Conservation (phyloP, 2,329 filamentous ascomycete genomes). For the Aspergillus jensenii region DNA sequence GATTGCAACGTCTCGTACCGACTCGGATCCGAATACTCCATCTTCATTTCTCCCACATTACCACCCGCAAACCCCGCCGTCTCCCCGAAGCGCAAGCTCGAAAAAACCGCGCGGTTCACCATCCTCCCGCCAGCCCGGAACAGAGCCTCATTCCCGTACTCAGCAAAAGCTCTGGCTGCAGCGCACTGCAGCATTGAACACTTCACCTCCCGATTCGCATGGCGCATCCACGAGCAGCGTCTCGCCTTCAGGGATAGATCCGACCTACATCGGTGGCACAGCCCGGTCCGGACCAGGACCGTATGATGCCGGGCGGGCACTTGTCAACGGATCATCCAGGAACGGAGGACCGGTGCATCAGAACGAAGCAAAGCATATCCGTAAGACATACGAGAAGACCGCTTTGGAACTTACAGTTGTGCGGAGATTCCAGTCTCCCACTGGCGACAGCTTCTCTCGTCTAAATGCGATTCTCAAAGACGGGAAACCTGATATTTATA, state of each 20-base stretch:
- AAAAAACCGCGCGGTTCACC: constrained; percentile 34
- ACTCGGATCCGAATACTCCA: constrained; percentile 46
- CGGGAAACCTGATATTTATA: constrained; percentile 13
- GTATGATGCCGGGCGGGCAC: constrained; percentile 30
- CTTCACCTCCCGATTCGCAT: constrained; percentile 43
- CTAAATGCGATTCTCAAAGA: constrained; percentile 30
- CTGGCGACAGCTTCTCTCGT: constrained; percentile 43
- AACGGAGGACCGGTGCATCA: constrained; percentile 30
- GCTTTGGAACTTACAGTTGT: constrained; percentile 46
- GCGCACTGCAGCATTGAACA: constrained; percentile 45
- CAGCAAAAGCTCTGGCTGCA: constrained; percentile 51
- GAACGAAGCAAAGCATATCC: constrained; percentile 39
- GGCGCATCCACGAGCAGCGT: constrained; percentile 29
- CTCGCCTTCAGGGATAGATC: constrained; percentile 38
- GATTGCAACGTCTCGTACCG: constrained; percentile 34
- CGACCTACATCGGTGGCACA: constrained; percentile 30
- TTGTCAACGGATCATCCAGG: constrained; percentile 31
- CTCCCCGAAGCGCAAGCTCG: constrained; percentile 30
- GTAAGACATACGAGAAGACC: constrained; percentile 46
- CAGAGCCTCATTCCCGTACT: constrained; percentile 45
- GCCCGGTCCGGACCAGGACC: constrained; percentile 28
- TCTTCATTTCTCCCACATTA: constrained; percentile 50
- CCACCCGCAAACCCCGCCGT: constrained; percentile 47
- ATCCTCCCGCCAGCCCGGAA: constrained; percentile 33
- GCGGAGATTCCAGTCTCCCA: constrained; percentile 46